Percentiles rank a stretch among this genome's conserved stretches.
These are phyloP conservation scores for Phialophora expanda DNA, from an alignment of 2,329 filamentous ascomycete species.

Conservation along the genomic window DNA sequence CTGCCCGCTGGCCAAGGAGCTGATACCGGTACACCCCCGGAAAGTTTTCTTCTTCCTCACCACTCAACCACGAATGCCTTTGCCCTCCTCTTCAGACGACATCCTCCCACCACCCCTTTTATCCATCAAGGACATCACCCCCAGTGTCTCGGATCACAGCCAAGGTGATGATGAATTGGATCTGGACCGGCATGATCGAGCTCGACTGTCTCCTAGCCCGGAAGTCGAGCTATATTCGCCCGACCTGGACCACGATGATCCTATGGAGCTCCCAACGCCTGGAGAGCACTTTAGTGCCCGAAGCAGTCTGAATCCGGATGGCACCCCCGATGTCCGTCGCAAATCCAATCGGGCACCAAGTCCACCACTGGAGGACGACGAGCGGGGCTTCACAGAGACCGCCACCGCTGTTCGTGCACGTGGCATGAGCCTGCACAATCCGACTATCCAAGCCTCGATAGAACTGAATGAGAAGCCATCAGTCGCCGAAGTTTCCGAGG, in stretches of 20 bases:
- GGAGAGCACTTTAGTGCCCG: constrained; percentile 67
- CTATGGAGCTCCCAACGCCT: constrained; percentile 62
- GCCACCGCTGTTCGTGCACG: constrained; percentile 78
- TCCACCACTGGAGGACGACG: constrained; percentile 88
- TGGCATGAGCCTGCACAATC: constrained; percentile 51
- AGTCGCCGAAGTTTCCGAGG: constrained; percentile 39
- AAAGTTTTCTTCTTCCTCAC: constrained; percentile 97
- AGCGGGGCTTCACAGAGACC: constrained; percentile 95
- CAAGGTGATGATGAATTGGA: constrained; percentile 76
- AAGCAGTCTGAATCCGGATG: constrained; percentile 44
- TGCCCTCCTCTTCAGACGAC: constrained; percentile 69
- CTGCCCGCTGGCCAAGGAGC: constrained; percentile 89
- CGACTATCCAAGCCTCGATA: constrained; percentile 46
- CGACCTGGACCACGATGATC: constrained; percentile 77
- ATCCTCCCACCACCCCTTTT: constrained; percentile 55
- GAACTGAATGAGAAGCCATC: constrained; percentile 46
- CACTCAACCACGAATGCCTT: constrained; percentile 79
- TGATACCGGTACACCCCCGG: constrained; percentile 88
- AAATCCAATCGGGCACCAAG: constrained; percentile 71
- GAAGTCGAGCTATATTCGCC: constrained; percentile 89
- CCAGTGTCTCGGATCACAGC: constrained; percentile 75
- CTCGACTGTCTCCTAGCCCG: constrained; percentile 82
- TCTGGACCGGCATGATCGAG: constrained; percentile 61
- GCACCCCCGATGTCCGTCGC: constrained; percentile 43
- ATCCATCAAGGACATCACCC: constrained; percentile 73